phyloP scores from a whole-genome alignment of 495 filamentous ascomycete species.

The Aspergillus sclerotiicarbonarius region DNA sequence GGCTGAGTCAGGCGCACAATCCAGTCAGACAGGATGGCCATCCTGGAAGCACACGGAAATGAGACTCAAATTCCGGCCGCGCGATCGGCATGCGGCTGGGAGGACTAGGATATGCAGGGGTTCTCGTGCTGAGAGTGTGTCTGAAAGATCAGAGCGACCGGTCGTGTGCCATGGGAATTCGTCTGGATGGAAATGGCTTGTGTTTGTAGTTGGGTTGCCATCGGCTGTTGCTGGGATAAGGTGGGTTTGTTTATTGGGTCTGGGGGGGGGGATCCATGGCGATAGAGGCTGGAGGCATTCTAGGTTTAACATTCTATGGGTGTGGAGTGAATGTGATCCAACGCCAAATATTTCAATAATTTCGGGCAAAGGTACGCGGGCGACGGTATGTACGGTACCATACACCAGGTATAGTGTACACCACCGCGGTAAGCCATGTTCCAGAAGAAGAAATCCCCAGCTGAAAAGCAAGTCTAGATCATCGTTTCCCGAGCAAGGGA shows the following conservation, averaged over 20 bases:
- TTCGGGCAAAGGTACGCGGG: neutral
- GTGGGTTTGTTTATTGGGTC: neutral
- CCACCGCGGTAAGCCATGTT: neutral
- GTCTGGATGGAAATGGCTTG: too few relatives aligned
- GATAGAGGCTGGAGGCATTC: neutral
- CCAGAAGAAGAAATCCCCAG: neutral
- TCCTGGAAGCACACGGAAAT: neutral
- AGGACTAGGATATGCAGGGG: slow-evolving; percentile 1
- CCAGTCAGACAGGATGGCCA: neutral
- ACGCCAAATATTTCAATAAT: neutral
- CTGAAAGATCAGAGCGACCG: neutral
- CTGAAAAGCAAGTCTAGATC: neutral
- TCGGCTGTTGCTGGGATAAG: neutral
- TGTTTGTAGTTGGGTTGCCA: neutral
- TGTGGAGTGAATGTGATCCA: neutral
- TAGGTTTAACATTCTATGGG: neutral
- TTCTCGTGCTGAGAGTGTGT: neutral
- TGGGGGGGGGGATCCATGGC: neutral
- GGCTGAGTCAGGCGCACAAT: slow-evolving; percentile 20
- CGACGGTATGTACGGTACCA: neutral
- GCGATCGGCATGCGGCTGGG: slow-evolving; percentile 23
- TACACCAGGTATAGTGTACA: neutral
- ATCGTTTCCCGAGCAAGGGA: slow-evolving; percentile 1
- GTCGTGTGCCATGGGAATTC: too few relatives aligned
- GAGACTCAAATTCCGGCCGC: slow-evolving; percentile 9